These are phyloP conservation scores for Candolleomyces efflorescens DNA, from an alignment of 768 basidiomycete genomes.

Conservation along the genomic window DNA sequence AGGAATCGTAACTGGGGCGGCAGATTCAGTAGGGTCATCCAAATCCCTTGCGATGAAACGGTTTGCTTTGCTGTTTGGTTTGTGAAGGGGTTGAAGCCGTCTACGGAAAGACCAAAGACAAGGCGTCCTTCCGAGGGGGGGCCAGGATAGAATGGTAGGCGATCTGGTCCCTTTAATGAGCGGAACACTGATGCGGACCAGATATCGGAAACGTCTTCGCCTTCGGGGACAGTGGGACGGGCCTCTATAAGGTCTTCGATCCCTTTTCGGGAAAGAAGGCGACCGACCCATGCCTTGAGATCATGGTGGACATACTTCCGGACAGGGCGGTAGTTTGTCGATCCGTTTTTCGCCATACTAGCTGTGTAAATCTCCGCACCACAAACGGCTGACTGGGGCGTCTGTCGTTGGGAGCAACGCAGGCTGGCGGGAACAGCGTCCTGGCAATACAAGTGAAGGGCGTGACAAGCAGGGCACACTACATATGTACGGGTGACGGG, in stretches of 20 bases:
- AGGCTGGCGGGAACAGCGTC: background rate
- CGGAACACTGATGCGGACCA: conserved; percentile 16
- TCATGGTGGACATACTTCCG: background rate
- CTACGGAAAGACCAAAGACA: conserved; percentile 20
- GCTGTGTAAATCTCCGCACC: background rate
- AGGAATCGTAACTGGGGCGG: conserved; percentile 29
- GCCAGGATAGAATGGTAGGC: conserved; percentile 16
- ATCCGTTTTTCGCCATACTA: no score
- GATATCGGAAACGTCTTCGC: conserved; percentile 14
- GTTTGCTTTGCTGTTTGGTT: conserved; percentile 21
- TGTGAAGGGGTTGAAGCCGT: conserved; percentile 25
- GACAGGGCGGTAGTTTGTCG: background rate
- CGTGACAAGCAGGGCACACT: conserved; percentile 20
- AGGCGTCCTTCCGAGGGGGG: conserved; percentile 18
- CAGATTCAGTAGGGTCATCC: conserved; percentile 30
- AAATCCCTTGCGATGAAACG: conserved; percentile 20
- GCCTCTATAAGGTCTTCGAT: background rate
- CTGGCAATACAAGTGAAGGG: conserved; percentile 6
- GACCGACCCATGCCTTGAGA: background rate
- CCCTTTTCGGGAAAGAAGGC: background rate
- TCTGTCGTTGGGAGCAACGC: background rate
- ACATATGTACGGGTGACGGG: conserved; percentile 16
- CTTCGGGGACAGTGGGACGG: conserved; percentile 5
- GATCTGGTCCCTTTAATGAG: conserved; percentile 13
- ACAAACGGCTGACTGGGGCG: background rate